A percentile compares a stretch with the other conserved stretches of the same genome.
Conservation (phyloP, 768 basidiomycete species). For the Tubosaeta brunneosetosa region DNA sequence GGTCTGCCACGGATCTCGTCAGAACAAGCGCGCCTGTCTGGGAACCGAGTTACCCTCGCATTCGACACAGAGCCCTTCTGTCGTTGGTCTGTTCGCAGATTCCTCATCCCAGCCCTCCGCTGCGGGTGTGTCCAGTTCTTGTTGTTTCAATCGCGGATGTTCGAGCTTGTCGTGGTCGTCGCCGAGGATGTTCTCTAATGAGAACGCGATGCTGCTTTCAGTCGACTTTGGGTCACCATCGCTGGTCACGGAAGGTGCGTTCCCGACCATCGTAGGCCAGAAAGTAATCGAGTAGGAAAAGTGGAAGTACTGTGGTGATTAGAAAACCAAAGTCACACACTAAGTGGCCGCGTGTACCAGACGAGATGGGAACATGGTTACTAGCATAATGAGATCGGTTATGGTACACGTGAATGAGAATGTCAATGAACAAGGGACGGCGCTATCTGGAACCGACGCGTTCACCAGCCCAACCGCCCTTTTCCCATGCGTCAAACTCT, state of each 20-base stretch:
- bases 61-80: slow-evolving; percentile 74
- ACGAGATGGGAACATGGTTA: slow-evolving; percentile 6
- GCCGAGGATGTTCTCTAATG: slow-evolving; percentile 66
- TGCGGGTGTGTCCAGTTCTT: slow-evolving; percentile 30
- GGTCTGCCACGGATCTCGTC: slow-evolving; percentile 46
- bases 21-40: neutral
- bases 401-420: slow-evolving; percentile 14
- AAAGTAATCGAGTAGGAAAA: neutral
- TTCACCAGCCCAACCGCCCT: slow-evolving; percentile 44
- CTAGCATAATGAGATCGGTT: slow-evolving; percentile 2
- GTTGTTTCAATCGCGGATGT: slow-evolving; percentile 38
- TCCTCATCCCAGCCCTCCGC: slow-evolving; percentile 69
- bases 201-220: slow-evolving; percentile 36
- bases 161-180: slow-evolving; percentile 60
- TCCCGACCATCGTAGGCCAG: slow-evolving; percentile 20
- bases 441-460: slow-evolving; percentile 28
- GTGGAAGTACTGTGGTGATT: slow-evolving; percentile 10
- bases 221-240: slow-evolving; percentile 7
- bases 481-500: slow-evolving; percentile 34
- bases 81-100: slow-evolving; percentile 37
- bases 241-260: slow-evolving; percentile 11
- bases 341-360: slow-evolving; percentile 17
- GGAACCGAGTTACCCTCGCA: slow-evolving; percentile 64
- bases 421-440: too few relatives aligned
- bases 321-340: slow-evolving; percentile 17